These are phyloP conservation scores for Eucalyptus sp. DNA, from an alignment of 345 rosid species.

Conservation along the genomic window DNA sequence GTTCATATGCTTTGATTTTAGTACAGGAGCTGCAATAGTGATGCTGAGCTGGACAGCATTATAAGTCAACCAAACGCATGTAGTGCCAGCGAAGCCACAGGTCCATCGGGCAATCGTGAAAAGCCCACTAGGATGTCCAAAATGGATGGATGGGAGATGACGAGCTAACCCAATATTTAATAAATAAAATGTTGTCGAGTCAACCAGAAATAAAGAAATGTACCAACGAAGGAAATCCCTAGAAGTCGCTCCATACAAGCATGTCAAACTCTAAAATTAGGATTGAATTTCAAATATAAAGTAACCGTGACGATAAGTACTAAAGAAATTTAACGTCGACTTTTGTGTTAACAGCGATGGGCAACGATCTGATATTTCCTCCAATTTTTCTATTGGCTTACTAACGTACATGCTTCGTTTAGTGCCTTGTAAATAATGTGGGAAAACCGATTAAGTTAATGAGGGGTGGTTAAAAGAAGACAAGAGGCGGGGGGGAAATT, in stretches of 20 bases:
- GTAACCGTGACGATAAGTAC: fast-evolving
- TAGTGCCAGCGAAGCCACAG: constrained; percentile 5
- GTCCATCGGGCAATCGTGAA: not conserved
- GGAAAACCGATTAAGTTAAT: not conserved
- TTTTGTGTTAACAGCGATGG: not conserved
- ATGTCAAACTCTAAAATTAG: not conserved
- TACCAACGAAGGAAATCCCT: not conserved
- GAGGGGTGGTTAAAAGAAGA: not conserved
- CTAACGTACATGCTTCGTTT: not conserved
- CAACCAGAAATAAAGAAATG: not conserved
- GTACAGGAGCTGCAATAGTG: not conserved
- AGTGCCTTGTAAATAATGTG: not conserved
- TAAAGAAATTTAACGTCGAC: not conserved
- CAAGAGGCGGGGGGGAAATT: not conserved
- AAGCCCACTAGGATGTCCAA: not conserved
- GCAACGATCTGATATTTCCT: not conserved
- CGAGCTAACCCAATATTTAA: not conserved
- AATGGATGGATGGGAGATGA: not conserved
- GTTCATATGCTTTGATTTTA: not conserved
- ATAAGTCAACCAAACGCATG: constrained; percentile 4
- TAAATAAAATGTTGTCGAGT: not conserved
- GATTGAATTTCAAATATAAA: not conserved
- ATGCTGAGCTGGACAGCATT: constrained; percentile 13
- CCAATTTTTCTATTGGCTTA: not conserved
- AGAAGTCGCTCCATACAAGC: not conserved